Evolutionary conservation across 1,284 basidiomycete genomes (phyloP).

Genomic region (Puccinia coronata): DNA sequence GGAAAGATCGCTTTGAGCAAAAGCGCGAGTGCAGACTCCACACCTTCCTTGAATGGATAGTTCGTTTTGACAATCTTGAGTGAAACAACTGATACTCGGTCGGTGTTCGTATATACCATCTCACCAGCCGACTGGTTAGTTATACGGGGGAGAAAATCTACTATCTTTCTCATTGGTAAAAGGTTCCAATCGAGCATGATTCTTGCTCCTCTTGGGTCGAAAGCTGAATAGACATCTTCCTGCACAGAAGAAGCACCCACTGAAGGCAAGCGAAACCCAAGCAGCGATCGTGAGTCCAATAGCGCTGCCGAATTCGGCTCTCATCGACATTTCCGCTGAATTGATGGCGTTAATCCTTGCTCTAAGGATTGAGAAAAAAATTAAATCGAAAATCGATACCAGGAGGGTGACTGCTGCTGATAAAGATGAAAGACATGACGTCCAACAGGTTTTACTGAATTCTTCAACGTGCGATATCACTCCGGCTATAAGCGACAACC

Average conservation of each 20-base stretch:
- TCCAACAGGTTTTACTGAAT: constrained; percentile 36
- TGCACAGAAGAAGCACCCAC: constrained; percentile 45
- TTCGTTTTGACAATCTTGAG: no score
- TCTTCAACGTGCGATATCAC: constrained; percentile 30
- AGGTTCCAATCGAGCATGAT: background rate
- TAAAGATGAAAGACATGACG: constrained; percentile 22
- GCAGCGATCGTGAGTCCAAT: constrained; percentile 12
- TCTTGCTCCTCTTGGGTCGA: background rate
- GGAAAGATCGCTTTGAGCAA: no score
- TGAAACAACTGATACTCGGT: no score
- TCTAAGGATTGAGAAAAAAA: constrained; percentile 18
- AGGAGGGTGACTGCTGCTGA: constrained; percentile 13
- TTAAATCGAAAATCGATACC: constrained; percentile 36
- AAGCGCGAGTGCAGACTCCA: no score
- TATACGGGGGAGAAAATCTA: background rate
- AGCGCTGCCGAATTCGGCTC: constrained; percentile 18
- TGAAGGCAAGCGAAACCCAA: constrained; percentile 36
- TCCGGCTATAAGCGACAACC: constrained; percentile 18
- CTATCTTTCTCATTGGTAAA: background rate
- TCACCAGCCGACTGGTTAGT: background rate
- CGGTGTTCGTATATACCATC: no score
- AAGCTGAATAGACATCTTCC: constrained; percentile 37
- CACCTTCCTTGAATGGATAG: no score
- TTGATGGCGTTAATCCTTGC: constrained; percentile 16
- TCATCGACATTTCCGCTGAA: background rate